Evolutionary conservation across 2,329 filamentous ascomycete genomes (phyloP).

Genomic region (Penicillium corylophilum): DNA sequence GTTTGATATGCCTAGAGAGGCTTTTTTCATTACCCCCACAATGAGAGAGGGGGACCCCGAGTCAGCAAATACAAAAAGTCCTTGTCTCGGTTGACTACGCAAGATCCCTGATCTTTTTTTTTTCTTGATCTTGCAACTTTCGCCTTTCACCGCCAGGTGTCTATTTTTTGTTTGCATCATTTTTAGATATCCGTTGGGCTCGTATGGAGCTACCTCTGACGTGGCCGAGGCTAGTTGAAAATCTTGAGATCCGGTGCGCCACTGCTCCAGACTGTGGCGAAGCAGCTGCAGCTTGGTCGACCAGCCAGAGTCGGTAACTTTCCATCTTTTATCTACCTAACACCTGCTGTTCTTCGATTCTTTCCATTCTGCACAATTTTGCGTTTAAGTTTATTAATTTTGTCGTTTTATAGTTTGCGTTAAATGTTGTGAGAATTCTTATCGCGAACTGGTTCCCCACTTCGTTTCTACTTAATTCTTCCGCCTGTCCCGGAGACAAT

Average conservation of each 20-base stretch:
- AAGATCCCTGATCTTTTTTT: not conserved
- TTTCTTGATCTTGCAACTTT: not conserved
- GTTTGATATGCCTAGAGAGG: conserved; percentile 19
- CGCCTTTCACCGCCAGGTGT: not conserved
- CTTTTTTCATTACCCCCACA: conserved; percentile 11
- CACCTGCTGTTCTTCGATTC: conserved; percentile 9
- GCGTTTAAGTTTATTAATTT: conserved; percentile 9
- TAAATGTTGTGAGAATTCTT: conserved; percentile 10
- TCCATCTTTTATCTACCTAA: conserved; percentile 21
- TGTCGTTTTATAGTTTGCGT: conserved; percentile 8
- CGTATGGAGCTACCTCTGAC: conserved; percentile 30
- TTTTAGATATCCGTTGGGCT: conserved; percentile 3
- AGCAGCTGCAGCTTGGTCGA: conserved; percentile 34
- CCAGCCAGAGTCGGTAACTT: conserved; percentile 22
- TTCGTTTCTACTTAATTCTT: not conserved
- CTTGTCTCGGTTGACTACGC: conserved; percentile 2
- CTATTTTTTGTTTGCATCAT: conserved; percentile 7
- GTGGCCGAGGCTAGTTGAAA: conserved; percentile 28
- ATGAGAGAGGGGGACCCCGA: conserved; percentile 18
- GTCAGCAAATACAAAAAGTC: conserved; percentile 18
- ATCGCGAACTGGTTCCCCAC: not conserved
- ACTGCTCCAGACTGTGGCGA: conserved; percentile 38
- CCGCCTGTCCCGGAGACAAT: conserved; percentile 8
- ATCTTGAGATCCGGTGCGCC: conserved; percentile 18
- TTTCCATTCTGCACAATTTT: conserved; percentile 7